Evolutionary conservation across 1,139 yeast genomes (phyloP).

Genomic region (Hyphopichia wangnamkhiaoensis): DNA sequence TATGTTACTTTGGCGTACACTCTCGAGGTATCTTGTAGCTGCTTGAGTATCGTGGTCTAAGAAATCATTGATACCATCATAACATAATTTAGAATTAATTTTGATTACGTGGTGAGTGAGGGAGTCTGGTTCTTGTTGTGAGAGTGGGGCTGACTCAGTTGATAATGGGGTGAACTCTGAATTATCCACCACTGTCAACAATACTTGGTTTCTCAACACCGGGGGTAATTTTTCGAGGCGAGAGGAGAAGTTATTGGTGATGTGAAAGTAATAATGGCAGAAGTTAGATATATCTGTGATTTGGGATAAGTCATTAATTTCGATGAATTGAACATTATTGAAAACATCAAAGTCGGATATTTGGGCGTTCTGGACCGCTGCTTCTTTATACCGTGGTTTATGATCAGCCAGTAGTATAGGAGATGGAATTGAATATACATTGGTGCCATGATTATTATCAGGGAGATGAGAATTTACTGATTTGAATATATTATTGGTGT

Average conservation of each 20-base stretch:
- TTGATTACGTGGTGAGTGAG: slow-evolving; percentile 30
- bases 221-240: slow-evolving; percentile 17
- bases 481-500: slow-evolving; percentile 19
- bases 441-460: neutral
- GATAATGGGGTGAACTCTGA: slow-evolving; percentile 39
- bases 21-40: slow-evolving; percentile 29
- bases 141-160: slow-evolving; percentile 31
- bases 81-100: slow-evolving; percentile 32
- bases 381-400: slow-evolving; percentile 26
- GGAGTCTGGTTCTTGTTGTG: slow-evolving; percentile 17
- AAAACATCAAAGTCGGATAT: slow-evolving; percentile 9
- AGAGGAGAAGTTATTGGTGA: slow-evolving; percentile 27
- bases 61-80: slow-evolving; percentile 32
- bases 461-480: neutral
- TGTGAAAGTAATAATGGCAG: slow-evolving; percentile 34
- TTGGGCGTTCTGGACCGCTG: slow-evolving; percentile 6
- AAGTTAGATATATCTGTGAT: slow-evolving; percentile 11
- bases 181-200: slow-evolving; percentile 43
- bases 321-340: slow-evolving; percentile 30
- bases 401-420: slow-evolving; percentile 35
- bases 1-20: slow-evolving; percentile 37
- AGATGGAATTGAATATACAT: slow-evolving; percentile 24
- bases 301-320: slow-evolving; percentile 23
- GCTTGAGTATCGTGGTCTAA: slow-evolving; percentile 33
- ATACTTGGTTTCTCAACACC: slow-evolving; percentile 22